Evolutionary conservation across 495 filamentous ascomycete species (phyloP).

Genomic region (Lichina pygmaea): DNA sequence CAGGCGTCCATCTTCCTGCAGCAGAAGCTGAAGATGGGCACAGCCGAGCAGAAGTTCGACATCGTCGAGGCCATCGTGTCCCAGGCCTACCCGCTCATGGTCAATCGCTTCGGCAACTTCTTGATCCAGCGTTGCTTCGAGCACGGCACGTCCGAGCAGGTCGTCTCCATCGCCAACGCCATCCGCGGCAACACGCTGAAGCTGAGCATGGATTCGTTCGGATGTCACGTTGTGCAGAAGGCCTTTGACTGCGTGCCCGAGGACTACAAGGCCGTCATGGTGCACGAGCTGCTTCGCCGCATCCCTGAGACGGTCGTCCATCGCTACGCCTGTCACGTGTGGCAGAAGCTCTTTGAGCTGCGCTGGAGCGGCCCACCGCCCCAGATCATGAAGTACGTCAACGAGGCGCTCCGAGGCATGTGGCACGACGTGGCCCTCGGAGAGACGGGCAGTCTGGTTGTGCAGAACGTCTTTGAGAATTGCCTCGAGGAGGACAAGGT

Average conservation of each 20-base stretch:
- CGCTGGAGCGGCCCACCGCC: constrained; percentile 85
- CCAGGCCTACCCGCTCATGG: constrained; percentile 87
- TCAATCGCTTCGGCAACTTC: constrained; percentile 97
- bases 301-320: constrained; percentile 97
- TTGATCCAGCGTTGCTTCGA: constrained; percentile 96
- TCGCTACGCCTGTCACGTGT: constrained; percentile 94
- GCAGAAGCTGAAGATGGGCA: constrained; percentile 95
- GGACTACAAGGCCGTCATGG: constrained; percentile 95
- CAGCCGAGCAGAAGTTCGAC: constrained; percentile 82
- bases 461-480: constrained; percentile 99
- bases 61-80: constrained; percentile 91
- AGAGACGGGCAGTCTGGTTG: constrained; percentile 89
- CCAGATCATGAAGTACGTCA: constrained; percentile 96
- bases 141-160: constrained; percentile 85
- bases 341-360: constrained; percentile 99
- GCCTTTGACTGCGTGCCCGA: constrained; percentile 93
- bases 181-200: constrained; percentile 86
- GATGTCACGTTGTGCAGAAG: constrained; percentile 95
- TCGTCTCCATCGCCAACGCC: constrained; percentile 78
- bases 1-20: constrained; percentile 97
- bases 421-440: constrained; percentile 96
- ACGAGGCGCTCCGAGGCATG: constrained; percentile 84
- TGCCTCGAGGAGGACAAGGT: constrained; percentile 98
- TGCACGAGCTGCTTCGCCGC: constrained; percentile 78
- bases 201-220: constrained; percentile 94